phyloP scores from a whole-genome alignment of 2,329 filamentous ascomycete genomes.

The Colletotrichum truncatum region DNA sequence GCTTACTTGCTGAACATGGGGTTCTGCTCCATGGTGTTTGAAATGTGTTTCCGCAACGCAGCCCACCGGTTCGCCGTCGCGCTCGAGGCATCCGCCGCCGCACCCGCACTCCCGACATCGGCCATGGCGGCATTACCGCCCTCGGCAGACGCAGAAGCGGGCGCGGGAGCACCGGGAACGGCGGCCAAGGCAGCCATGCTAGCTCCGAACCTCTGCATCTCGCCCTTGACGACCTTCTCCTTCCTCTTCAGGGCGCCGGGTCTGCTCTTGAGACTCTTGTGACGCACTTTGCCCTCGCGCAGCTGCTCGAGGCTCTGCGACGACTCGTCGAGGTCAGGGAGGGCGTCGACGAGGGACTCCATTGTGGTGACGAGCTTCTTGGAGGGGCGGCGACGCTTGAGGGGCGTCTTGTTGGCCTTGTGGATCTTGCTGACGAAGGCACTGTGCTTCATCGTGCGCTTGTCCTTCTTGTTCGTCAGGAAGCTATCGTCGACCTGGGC shows the following conservation, averaged over 20 bases:
- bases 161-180: slow-evolving; percentile 12
- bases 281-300: slow-evolving; percentile 70
- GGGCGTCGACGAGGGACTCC: slow-evolving; percentile 79
- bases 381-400: slow-evolving; percentile 73
- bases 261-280: slow-evolving; percentile 77
- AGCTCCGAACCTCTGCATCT: slow-evolving; percentile 84
- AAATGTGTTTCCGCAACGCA: slow-evolving; percentile 84
- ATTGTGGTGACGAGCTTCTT: slow-evolving; percentile 84
- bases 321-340: slow-evolving; percentile 70
- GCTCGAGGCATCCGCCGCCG: neutral
- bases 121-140: slow-evolving; percentile 22
- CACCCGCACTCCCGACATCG: slow-evolving; percentile 29
- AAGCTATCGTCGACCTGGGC: slow-evolving; percentile 66
- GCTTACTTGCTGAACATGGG: slow-evolving; percentile 70
- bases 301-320: slow-evolving; percentile 52
- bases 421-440: slow-evolving; percentile 78
- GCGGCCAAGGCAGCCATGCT: slow-evolving; percentile 80
- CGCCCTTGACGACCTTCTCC: slow-evolving; percentile 79
- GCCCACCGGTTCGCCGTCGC: slow-evolving; percentile 75
- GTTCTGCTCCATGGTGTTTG: slow-evolving; percentile 89
- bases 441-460: slow-evolving; percentile 83
- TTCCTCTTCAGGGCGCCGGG: slow-evolving; percentile 86
- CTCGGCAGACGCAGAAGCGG: slow-evolving; percentile 24
- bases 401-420: slow-evolving; percentile 54
- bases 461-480: slow-evolving; percentile 81